These are phyloP conservation scores for Thelephora aurantiotincta DNA, from an alignment of 768 basidiomycete genomes.

Conservation along the genomic window DNA sequence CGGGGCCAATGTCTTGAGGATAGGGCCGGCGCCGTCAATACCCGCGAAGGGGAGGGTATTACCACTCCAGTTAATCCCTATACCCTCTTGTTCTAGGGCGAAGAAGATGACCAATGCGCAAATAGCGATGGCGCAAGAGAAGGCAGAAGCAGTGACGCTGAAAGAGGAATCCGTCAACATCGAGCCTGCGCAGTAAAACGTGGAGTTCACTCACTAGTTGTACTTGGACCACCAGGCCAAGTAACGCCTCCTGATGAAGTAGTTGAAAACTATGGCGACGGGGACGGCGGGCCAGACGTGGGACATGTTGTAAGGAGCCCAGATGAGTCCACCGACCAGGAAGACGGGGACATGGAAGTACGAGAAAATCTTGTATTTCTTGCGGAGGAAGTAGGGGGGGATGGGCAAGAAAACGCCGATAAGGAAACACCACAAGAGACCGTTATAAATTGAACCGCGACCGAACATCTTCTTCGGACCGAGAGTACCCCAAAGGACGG, in stretches of 20 bases:
- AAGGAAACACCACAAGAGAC: no score
- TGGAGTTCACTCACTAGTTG: slow-evolving; percentile 12
- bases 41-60: no score
- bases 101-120: slow-evolving; percentile 25
- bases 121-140: no score
- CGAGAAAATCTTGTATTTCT: slow-evolving; percentile 63
- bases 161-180: not conserved
- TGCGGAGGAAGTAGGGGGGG: slow-evolving; percentile 73
- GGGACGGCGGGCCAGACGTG: no score
- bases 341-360: slow-evolving; percentile 86
- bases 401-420: slow-evolving; percentile 63
- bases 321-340: no score
- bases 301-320: no score
- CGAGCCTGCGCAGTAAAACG: not conserved
- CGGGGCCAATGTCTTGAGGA: no score
- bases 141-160: slow-evolving; percentile 18
- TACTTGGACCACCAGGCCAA: slow-evolving; percentile 18
- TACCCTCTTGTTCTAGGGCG: slow-evolving; percentile 14
- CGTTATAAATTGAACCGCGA: slow-evolving; percentile 28
- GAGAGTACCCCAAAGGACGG: no score
- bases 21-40: no score
- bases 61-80: slow-evolving; percentile 18
- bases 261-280: slow-evolving; percentile 14
- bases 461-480: no score
- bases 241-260: slow-evolving; percentile 12